Evolutionary conservation across 2,329 filamentous ascomycete genomes (phyloP), one percentile per base, ranked within the genome.

Genomic region (Zopfia rhizophila): DNA sequence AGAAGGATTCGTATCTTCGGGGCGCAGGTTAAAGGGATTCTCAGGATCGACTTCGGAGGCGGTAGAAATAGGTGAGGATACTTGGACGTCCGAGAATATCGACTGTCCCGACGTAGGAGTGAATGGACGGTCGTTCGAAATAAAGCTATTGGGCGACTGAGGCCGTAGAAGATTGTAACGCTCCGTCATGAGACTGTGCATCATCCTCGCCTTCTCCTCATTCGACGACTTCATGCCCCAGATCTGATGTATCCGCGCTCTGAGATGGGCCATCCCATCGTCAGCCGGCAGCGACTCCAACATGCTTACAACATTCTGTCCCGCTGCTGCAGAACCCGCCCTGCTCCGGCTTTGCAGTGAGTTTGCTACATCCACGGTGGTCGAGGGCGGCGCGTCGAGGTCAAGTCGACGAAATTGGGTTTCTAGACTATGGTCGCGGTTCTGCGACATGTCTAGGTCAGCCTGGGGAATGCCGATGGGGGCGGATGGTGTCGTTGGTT

Each of bases 121-220:
- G 40, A 64, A 65, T 11, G 71, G 70, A 19, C 69, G 63, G 30
- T 73, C 70, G 49, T 69, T 61, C 12, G 70, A 72, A 30, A 66
- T 38, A 32, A 72, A 67, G 60, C 70, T 73, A 45, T 61, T 68
- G 5, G 71, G 70, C 3, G 69, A 72, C 6, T 63, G 65, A 10
- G 71, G 68, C 8, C 70, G 60, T 48, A 72, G 60, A 24, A 59
- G 48, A 52, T 68, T 62, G 56, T 78, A 80, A 40, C 75, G 71
- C 54, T 77, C 73, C 33, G 70, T 78, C 77, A 80, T 80, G 45
- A 80, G 61, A 25, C 57, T 53, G 54, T 80, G 78, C 65, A 80
- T 77, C 56, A 72, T 63, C 45, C 65, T 66, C n/a, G 78, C 78
- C 54, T 78, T 78, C 53, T 79, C 78, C 42, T 76, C 73, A 16